Percentiles rank a stretch among this genome's conserved stretches.
Evolutionary conservation across 257 asterid species (phyloP).

Genomic region (Fraxinus excelsior): DNA sequence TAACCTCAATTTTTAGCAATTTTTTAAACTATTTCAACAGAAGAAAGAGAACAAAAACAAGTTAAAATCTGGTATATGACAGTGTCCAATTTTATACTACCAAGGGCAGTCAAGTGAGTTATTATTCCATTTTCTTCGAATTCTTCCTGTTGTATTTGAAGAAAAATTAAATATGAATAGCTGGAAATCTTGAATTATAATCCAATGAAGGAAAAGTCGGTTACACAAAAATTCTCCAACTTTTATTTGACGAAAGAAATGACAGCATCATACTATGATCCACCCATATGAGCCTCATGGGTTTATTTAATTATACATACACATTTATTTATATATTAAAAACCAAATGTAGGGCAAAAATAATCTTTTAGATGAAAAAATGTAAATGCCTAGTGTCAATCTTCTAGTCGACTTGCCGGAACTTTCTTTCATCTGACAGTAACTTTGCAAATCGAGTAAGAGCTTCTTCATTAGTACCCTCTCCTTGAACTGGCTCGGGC

Average conservation of each 20-base stretch:
- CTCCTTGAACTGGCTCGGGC: constrained; percentile 40
- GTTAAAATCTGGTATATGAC: too few species aligned
- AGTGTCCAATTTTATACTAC: too few species aligned
- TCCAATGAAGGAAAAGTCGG: not conserved
- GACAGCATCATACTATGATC: not conserved
- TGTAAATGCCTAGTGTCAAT: not conserved
- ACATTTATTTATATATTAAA: not conserved
- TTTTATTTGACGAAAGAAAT: not conserved
- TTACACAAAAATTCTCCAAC: not conserved
- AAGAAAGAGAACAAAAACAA: too few species aligned
- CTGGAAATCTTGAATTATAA: not conserved
- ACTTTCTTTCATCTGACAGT: constrained; percentile 40
- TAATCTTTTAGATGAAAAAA: not conserved
- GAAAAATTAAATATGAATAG: not conserved
- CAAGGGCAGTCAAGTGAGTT: too few species aligned
- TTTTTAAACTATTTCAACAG: too few species aligned
- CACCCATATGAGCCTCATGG: not conserved
- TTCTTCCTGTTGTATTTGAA: too few species aligned
- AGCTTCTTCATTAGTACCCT: constrained; percentile 56
- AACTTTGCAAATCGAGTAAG: constrained; percentile 39
- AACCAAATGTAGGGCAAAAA: not conserved
- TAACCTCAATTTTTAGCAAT: too few species aligned
- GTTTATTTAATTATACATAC: not conserved
- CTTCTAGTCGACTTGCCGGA: constrained; percentile 4
- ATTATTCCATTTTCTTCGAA: too few species aligned